A percentile compares a stretch with the other conserved stretches of the same genome.
These are phyloP conservation scores for Mortierella alpina DNA, from an alignment of 192 early-diverging fungal genomes.

Conservation along the genomic window DNA sequence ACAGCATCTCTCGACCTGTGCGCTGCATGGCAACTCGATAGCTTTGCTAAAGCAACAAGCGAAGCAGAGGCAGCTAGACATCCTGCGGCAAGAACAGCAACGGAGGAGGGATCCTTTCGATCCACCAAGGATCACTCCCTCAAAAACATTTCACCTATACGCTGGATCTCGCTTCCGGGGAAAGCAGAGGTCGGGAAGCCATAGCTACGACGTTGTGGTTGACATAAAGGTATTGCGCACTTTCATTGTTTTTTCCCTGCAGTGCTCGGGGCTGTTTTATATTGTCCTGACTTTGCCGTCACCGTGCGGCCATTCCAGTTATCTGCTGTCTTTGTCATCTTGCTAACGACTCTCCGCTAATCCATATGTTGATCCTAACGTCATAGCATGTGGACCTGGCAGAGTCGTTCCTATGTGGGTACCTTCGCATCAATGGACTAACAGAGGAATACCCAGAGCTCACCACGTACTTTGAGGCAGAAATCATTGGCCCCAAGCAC, in stretches of 20 bases:
- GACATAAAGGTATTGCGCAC: constrained; percentile 72
- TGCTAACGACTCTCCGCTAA: neutral
- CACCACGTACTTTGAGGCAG: constrained; percentile 90
- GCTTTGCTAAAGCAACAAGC: neutral
- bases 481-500: constrained; percentile 83
- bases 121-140: constrained; percentile 30
- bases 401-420: constrained; percentile 81
- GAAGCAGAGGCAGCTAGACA: constrained; percentile 9
- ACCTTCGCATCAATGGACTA: constrained; percentile 84
- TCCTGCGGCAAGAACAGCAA: neutral
- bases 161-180: constrained; percentile 74
- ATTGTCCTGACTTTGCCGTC: no score
- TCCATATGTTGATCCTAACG: neutral
- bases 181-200: constrained; percentile 69
- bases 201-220: constrained; percentile 75
- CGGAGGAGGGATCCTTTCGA: constrained; percentile 16
- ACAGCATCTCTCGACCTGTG: neutral
- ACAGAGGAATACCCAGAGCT: constrained; percentile 83
- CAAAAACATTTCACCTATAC: constrained; percentile 61
- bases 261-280: neutral
- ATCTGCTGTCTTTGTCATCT: neutral
- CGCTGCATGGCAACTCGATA: neutral
- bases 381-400: constrained; percentile 73
- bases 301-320: no score
- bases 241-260: neutral